phyloP scores from a whole-genome alignment of 2,329 filamentous ascomycete genomes.

The Xylariaceae sp. region DNA sequence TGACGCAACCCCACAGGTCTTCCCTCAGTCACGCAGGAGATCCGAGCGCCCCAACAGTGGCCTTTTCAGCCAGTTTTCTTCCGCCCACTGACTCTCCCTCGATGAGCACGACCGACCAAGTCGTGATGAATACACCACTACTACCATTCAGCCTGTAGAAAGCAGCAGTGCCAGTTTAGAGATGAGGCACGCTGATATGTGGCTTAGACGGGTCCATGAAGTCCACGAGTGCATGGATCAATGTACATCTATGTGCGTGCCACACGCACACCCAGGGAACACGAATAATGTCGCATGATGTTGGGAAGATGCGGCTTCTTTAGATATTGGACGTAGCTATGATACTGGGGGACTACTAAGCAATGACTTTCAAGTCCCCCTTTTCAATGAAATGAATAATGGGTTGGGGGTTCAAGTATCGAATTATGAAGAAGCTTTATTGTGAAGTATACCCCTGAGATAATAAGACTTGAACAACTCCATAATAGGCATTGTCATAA shows the following conservation, averaged over 20 bases:
- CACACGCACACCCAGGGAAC: not conserved
- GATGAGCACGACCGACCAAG: not conserved
- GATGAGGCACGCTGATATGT: not conserved
- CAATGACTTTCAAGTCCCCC: too few relatives aligned
- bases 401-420: too few relatives aligned
- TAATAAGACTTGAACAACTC: too few relatives aligned
- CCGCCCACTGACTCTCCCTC: not conserved
- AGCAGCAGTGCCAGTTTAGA: not conserved
- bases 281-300: not conserved
- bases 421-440: too few relatives aligned
- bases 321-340: too few relatives aligned
- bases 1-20: slow-evolving; percentile 42
- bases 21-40: slow-evolving; percentile 43
- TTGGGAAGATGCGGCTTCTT: not conserved
- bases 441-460: too few relatives aligned
- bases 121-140: not conserved
- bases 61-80: not conserved
- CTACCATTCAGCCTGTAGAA: not conserved
- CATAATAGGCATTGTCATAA: too few relatives aligned
- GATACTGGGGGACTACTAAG: too few relatives aligned
- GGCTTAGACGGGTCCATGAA: not conserved
- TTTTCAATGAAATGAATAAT: too few relatives aligned
- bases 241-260: not conserved
- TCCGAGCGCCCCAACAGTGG: not conserved
- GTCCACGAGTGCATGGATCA: not conserved